Evolutionary conservation across 164 flowering plant species (phyloP).

Genomic region (Piper longum): DNA sequence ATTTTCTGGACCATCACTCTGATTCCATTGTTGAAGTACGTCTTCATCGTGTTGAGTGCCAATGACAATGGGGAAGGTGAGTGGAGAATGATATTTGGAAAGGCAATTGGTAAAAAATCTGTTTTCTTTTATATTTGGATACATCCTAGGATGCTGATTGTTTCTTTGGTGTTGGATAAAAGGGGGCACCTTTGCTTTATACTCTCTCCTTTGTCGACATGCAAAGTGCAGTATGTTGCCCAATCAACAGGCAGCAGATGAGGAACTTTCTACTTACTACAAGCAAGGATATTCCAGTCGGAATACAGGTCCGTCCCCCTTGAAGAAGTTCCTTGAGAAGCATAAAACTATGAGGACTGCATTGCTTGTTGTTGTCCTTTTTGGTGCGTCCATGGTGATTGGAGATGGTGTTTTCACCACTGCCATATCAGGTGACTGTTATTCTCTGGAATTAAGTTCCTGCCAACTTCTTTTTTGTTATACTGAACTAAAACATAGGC

Average conservation of each 20-base stretch:
- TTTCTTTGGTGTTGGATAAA: slow-evolving; percentile 1
- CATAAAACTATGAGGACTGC: slow-evolving; percentile 33
- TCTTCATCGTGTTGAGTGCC: slow-evolving; percentile 37
- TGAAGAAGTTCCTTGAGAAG: slow-evolving; percentile 39
- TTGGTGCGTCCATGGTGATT: slow-evolving; percentile 50
- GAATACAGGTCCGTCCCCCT: slow-evolving; percentile 14
- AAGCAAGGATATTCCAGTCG: slow-evolving; percentile 14
- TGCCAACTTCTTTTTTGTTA: no score
- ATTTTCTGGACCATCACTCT: slow-evolving; percentile 68
- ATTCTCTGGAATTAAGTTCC: not conserved
- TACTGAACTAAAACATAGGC: not conserved
- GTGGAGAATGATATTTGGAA: not conserved
- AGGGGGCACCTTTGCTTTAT: slow-evolving; percentile 71
- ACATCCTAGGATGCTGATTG: not conserved
- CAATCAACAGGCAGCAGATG: slow-evolving; percentile 61
- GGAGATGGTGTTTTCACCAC: slow-evolving; percentile 48
- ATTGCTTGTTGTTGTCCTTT: slow-evolving; percentile 43
- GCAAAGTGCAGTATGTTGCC: slow-evolving; percentile 50
- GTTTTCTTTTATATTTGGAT: not conserved
- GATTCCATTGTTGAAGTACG: slow-evolving; percentile 53
- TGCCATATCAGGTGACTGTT: slow-evolving; percentile 46
- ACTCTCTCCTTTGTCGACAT: slow-evolving; percentile 55
- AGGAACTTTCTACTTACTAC: slow-evolving; percentile 51
- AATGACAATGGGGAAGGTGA: slow-evolving; percentile 79
- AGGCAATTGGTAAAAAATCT: not conserved